Evolutionary conservation across 2,329 filamentous ascomycete genomes (phyloP).

Genomic region (Aureobasidium vineae): DNA sequence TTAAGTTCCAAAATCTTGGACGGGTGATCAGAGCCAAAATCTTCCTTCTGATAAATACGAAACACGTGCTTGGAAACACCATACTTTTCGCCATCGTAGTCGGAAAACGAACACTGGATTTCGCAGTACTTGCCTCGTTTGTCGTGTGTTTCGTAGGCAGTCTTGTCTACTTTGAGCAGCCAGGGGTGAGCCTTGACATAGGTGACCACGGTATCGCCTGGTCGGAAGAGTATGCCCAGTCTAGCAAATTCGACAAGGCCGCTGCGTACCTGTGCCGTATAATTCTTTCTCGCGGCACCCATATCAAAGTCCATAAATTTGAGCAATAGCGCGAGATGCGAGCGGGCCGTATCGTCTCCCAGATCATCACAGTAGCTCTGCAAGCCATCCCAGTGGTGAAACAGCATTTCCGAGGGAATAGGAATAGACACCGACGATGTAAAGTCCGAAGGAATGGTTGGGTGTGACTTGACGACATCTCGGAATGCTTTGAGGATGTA

Average conservation of each 20-base stretch:
- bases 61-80: conserved; percentile 1
- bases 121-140: conserved; percentile 12
- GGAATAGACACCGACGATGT: not conserved
- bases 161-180: not conserved
- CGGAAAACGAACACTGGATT: not conserved
- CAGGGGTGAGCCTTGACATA: conserved; percentile 11
- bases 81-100: conserved; percentile 8
- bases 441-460: conserved; percentile 9
- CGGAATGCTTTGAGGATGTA: not conserved
- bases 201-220: not conserved
- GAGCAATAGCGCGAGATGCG: not conserved
- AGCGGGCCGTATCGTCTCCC: not conserved
- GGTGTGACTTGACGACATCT: conserved; percentile 10
- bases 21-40: conserved; percentile 8
- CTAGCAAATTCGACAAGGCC: conserved; percentile 3
- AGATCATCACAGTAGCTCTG: not conserved
- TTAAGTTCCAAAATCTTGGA: conserved; percentile 7
- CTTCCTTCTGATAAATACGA: not conserved
- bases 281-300: conserved; percentile 6
- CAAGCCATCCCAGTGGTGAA: conserved; percentile 11
- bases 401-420: conserved; percentile 4
- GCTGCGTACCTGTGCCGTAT: not conserved
- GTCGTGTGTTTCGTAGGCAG: not conserved
- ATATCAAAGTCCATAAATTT: conserved; percentile 5
- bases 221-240: not conserved